A percentile compares a stretch with the other conserved stretches of the same genome.
Evolutionary conservation across 2,329 filamentous ascomycete species (phyloP).

Genomic region (Calcarisporium arbuscula): DNA sequence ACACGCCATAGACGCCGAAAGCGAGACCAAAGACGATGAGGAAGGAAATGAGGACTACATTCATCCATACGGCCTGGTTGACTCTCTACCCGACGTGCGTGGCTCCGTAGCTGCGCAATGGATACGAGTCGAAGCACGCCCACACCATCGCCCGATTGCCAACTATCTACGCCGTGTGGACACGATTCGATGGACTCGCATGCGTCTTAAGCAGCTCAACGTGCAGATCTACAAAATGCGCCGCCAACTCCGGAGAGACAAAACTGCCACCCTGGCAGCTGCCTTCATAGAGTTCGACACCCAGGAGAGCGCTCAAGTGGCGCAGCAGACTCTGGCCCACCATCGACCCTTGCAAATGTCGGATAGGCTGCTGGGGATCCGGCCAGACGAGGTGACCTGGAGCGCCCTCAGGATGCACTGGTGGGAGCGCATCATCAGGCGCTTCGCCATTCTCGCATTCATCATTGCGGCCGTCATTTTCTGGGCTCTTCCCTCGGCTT

Average conservation of each 20-base stretch:
- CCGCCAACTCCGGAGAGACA: slow-evolving; percentile 65
- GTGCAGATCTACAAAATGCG: slow-evolving; percentile 55
- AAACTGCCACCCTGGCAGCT: slow-evolving; percentile 61
- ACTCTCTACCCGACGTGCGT: slow-evolving; percentile 31
- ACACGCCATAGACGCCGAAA: not conserved
- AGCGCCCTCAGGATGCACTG: slow-evolving; percentile 73
- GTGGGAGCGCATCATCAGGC: slow-evolving; percentile 76
- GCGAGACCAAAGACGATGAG: slow-evolving; percentile 4
- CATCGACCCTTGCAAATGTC: slow-evolving; percentile 84
- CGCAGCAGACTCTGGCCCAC: slow-evolving; percentile 80
- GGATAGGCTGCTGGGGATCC: slow-evolving; percentile 76
- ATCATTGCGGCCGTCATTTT: slow-evolving; percentile 78
- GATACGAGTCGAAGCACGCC: slow-evolving; percentile 66
- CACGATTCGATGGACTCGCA: slow-evolving; percentile 83
- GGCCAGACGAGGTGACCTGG: slow-evolving; percentile 83
- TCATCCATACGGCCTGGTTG: slow-evolving; percentile 29
- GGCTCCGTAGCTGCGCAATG: slow-evolving; percentile 63
- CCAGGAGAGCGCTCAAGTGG: slow-evolving; percentile 77
- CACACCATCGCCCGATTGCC: slow-evolving; percentile 61
- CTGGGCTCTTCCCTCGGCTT: slow-evolving; percentile 69
- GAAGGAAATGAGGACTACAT: slow-evolving; percentile 21
- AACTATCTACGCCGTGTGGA: slow-evolving; percentile 84
- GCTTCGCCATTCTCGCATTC: slow-evolving; percentile 62
- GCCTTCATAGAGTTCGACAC: slow-evolving; percentile 88
- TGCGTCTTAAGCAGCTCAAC: slow-evolving; percentile 34